A percentile compares a stretch with the other conserved stretches of the same genome.
phyloP scores from a whole-genome alignment of 2,329 filamentous ascomycete genomes.

The Pseudodiploospora longispora region DNA sequence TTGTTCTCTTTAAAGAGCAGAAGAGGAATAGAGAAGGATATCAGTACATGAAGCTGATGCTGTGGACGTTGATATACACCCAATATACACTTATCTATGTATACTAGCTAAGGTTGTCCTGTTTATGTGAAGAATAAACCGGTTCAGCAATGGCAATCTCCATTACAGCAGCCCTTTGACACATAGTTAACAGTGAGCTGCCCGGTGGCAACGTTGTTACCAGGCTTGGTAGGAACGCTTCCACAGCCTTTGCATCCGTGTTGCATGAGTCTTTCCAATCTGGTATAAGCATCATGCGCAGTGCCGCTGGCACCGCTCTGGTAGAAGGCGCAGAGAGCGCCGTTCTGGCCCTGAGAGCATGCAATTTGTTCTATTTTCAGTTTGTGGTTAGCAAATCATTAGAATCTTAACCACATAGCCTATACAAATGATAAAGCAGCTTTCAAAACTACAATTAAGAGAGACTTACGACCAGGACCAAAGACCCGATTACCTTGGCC shows the following conservation, averaged over 20 bases:
- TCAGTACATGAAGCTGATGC: no score
- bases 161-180: conserved; percentile 6
- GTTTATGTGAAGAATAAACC: no score
- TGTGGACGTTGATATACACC: no score
- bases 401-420: no score
- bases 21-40: no score
- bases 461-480: not conserved
- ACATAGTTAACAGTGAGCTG: conserved; percentile 10
- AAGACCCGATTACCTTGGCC: not conserved
- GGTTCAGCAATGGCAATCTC: conserved; percentile 5
- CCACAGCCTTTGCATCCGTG: conserved; percentile 7
- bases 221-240: conserved; percentile 6
- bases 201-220: conserved; percentile 9
- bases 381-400: no score
- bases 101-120: no score
- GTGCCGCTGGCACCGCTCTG: conserved; percentile 8
- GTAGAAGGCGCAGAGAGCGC: conserved; percentile 9
- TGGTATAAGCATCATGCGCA: conserved; percentile 3
- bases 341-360: conserved; percentile 7
- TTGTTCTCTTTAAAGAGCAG: no score
- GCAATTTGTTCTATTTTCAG: conserved; percentile 5
- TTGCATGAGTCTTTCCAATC: conserved; percentile 6
- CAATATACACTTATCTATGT: no score
- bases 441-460: no score
- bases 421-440: no score